Evolutionary conservation across 2,329 filamentous ascomycete species (phyloP), one percentile per base, ranked within the genome.

Genomic region (Aureobasidium subglaciale): DNA sequence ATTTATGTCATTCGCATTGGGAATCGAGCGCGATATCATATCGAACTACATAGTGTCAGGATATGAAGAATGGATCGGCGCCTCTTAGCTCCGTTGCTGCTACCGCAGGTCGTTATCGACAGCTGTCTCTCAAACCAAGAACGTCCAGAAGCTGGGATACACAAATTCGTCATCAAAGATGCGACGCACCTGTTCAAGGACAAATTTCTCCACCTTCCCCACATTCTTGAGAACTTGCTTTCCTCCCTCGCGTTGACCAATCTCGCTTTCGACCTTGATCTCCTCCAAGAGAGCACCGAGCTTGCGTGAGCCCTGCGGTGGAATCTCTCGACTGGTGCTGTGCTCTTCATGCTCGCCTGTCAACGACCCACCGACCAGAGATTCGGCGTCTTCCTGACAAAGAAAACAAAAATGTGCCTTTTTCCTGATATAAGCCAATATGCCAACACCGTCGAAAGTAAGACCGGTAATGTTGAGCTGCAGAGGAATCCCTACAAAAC

Each of bases 161-260:
- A 97, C 91, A 73, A 97, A 93, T 70, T 99, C 93, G 68, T 97
- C 93, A 72, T 99, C 93, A 66, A 99, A 97, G 64, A 99, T 97
- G 66, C 90, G 83, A 68, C 92, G 84, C 59, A 99, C 93, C 72
- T 97, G 92, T 70, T 97, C 92, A 58, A 99, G 78, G 56, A 99
- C 90, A 70, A 99, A 99, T 65, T 90, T 87, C 75, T 99, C 93
- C 57, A 99, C 93, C 77, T 99, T 99, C 58, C 93, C 92, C 48
- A 99, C 92, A 69, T 99, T 99, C 78, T 96, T 97, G 58, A 99
- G 75, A 43, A 92, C 93, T 74, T 96, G 92, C 73, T 93, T 96
- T 24, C 90, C 89, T 58, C 87, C 86, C 65, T 95, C 90, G 62
- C 90, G 84, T 69, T 93, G 86, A 6, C 93, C 93, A 69, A 99